Percentiles rank a stretch among this genome's conserved stretches.
Conservation (phyloP, 768 basidiomycete genomes). For the Trametes coccinea region DNA sequence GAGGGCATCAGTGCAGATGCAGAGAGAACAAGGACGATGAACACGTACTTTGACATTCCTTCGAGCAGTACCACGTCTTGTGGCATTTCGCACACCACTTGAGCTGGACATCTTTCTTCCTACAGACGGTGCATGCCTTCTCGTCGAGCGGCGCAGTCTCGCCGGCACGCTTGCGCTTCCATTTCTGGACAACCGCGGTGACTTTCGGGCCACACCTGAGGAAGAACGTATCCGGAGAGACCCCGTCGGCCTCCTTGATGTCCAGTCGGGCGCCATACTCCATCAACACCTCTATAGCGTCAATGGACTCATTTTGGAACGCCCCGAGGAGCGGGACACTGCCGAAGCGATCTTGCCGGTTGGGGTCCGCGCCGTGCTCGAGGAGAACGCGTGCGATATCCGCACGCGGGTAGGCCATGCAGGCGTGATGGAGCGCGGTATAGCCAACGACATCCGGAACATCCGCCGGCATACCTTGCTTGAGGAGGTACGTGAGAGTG, state of each 20-base stretch:
- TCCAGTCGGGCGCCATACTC: slow-evolving; percentile 50
- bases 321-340: slow-evolving; percentile 40
- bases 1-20: neutral
- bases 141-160: slow-evolving; percentile 42
- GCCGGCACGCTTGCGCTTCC: slow-evolving; percentile 49
- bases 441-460: slow-evolving; percentile 47
- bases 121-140: slow-evolving; percentile 47
- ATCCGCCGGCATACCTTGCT: slow-evolving; percentile 42
- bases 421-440: slow-evolving; percentile 52
- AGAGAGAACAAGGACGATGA: neutral
- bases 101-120: slow-evolving; percentile 33
- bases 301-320: slow-evolving; percentile 13
- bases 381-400: slow-evolving; percentile 43
- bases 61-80: slow-evolving; percentile 52
- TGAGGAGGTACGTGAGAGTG: slow-evolving; percentile 44
- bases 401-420: slow-evolving; percentile 32
- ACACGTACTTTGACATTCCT: slow-evolving; percentile 51
- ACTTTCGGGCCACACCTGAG: slow-evolving; percentile 45
- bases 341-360: slow-evolving; percentile 51
- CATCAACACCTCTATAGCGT: slow-evolving; percentile 46
- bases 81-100: slow-evolving; percentile 48
- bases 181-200: slow-evolving; percentile 46
- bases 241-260: slow-evolving; percentile 41
- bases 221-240: slow-evolving; percentile 35
- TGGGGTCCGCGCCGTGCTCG: slow-evolving; percentile 47